Evolutionary conservation across 768 basidiomycete genomes (phyloP), one percentile per base, ranked within the genome.

Genomic region (Psilocybe azurescens): DNA sequence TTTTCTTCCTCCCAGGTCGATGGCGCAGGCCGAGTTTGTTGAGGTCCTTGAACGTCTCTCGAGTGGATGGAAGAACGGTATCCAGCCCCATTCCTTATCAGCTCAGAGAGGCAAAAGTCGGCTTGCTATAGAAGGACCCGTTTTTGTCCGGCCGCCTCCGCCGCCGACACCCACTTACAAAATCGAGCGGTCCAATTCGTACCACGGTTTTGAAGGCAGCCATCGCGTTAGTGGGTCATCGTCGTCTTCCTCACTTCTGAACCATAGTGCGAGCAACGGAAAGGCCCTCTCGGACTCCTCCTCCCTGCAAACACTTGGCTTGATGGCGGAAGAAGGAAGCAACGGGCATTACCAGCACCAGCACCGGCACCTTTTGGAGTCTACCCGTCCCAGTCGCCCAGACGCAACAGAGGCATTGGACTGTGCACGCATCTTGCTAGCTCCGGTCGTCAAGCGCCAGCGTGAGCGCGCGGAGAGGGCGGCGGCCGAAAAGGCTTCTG

Each of bases 1-100:
- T 51, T 96, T 96, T 74, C 78, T 93, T 0, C 91, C 93, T 8
- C 91, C 94, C 13, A 81, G 94, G 33, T 93, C 92, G 11, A 93
- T 95, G 89, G 88, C 90, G 0, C 94, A 96, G 69, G 93, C 93
- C 9, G 93, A 95, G 75, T 95, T 94, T 66, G 78, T 93, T 60
- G 94, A 96, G 73, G 81, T 93, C 7, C 79, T 95, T 59, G 93
- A 95, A 67, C 85, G 94, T 9, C 85, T 96, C 47, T 88, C 91
- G 0, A 75, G 82, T 8, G 89, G 91, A 0, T 96, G 94, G 94
- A 82, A 74, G 60, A 78, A 78, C 20, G 93, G 91, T 6, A 73
- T 83, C 11, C 83, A 85, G 61, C 82, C 87, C 1, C 86, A 89
- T 74, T 85, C 86, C 36, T 73, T 73, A 58, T 73, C 74, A 2